Evolutionary conservation across 2,329 filamentous ascomycete genomes (phyloP).

Genomic region (Ophiobolus disseminans): DNA sequence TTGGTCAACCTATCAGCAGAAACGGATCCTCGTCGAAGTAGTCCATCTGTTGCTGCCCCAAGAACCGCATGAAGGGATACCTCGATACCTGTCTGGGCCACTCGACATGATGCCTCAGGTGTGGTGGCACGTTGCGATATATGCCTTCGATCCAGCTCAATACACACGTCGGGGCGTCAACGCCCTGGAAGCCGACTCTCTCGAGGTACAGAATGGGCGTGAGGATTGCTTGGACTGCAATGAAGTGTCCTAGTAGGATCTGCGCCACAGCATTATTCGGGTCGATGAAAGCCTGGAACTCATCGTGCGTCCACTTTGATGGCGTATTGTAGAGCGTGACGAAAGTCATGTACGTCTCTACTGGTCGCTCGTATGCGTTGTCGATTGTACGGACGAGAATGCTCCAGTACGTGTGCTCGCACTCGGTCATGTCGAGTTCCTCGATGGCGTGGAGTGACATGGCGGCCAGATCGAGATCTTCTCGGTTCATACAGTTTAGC

Average conservation of each 20-base stretch:
- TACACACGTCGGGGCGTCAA: slow-evolving; percentile 41
- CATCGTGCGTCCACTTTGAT: slow-evolving; percentile 48
- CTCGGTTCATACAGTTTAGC: slow-evolving; percentile 27
- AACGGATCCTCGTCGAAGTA: slow-evolving; percentile 13
- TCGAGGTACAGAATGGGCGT: slow-evolving; percentile 49
- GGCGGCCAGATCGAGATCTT: slow-evolving; percentile 40
- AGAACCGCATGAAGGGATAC: slow-evolving; percentile 37
- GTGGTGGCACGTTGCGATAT: slow-evolving; percentile 34
- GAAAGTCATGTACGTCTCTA: slow-evolving; percentile 52
- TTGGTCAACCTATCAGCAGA: neutral
- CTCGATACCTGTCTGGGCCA: slow-evolving; percentile 41
- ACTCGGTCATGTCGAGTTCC: slow-evolving; percentile 36
- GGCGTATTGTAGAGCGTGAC: slow-evolving; percentile 52
- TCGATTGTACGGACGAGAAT: slow-evolving; percentile 35
- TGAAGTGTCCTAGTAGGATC: slow-evolving; percentile 56
- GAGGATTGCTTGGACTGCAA: slow-evolving; percentile 56
- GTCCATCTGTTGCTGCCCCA: slow-evolving; percentile 30
- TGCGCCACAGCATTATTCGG: slow-evolving; percentile 52
- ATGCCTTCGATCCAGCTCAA: slow-evolving; percentile 45
- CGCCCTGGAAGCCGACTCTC: slow-evolving; percentile 41
- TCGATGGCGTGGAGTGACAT: slow-evolving; percentile 37
- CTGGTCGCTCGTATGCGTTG: slow-evolving; percentile 38
- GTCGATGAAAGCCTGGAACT: slow-evolving; percentile 55
- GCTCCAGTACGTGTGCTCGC: slow-evolving; percentile 37
- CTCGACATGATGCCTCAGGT: slow-evolving; percentile 34